A percentile compares a stretch with the other conserved stretches of the same genome.
Conservation (phyloP, 148 eudicot species). For the Diospyros kaki region DNA sequence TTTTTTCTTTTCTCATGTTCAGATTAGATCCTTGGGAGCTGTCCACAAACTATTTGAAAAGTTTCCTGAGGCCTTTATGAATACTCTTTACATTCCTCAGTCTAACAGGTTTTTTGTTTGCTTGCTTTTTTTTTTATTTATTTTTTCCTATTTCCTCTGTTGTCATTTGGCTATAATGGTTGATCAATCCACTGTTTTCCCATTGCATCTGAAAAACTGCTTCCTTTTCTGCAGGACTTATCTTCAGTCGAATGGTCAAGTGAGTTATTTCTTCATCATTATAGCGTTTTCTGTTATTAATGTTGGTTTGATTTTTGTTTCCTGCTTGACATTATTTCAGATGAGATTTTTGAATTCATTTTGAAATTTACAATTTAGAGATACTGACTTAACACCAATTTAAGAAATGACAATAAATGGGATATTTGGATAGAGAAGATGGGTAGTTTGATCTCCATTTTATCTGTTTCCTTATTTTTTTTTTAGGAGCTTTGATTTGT, state of each 20-base stretch:
- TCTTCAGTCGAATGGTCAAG: slow-evolving; percentile 45
- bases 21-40: slow-evolving; percentile 92
- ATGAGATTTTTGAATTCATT: not conserved
- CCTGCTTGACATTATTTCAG: not conserved
- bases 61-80: slow-evolving; percentile 84
- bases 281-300: not conserved
- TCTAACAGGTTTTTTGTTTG: slow-evolving; percentile 47
- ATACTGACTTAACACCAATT: too few species aligned
- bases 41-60: slow-evolving; percentile 90
- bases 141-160: not conserved
- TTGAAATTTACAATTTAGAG: too few species aligned
- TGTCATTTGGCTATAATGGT: not conserved
- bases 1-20: slow-evolving; percentile 16
- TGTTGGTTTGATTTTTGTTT: not conserved
- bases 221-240: slow-evolving; percentile 48
- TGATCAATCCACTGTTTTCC: not conserved
- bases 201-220: slow-evolving; percentile 2
- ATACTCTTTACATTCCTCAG: slow-evolving; percentile 59
- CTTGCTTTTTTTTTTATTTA: not conserved
- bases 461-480: too few species aligned
- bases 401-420: too few species aligned
- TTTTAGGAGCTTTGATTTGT: too few species aligned
- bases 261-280: slow-evolving; percentile 27
- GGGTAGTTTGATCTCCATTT: too few species aligned
- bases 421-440: too few species aligned